Evolutionary conservation across 371 early-diverging fungal genomes (phyloP).

Genomic region (Gilbertella persicaria): DNA sequence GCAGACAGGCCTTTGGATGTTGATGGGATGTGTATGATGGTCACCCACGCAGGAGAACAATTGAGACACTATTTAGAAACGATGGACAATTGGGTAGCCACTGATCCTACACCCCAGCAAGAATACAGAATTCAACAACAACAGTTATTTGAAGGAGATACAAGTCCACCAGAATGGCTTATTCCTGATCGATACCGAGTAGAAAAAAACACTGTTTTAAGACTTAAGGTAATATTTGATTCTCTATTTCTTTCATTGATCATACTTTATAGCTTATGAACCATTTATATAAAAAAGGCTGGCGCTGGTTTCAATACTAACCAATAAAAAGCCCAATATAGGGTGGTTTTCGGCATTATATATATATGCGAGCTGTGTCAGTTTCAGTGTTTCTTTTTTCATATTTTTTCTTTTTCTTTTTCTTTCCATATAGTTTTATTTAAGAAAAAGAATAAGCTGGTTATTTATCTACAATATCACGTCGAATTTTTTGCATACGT

Average conservation of each 20-base stretch:
- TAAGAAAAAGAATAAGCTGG: neutral
- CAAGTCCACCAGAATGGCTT: constrained; percentile 46
- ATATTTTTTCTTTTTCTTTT: constrained; percentile 2
- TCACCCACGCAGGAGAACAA: constrained; percentile 44
- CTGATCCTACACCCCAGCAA: constrained; percentile 41
- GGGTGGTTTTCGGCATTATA: too few relatives aligned
- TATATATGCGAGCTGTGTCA: too few relatives aligned
- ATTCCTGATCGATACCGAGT: constrained; percentile 48
- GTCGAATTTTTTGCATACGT: constrained; percentile 7
- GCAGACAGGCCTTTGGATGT: constrained; percentile 44
- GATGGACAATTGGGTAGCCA: constrained; percentile 32
- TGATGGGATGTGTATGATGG: constrained; percentile 46
- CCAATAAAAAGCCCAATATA: neutral
- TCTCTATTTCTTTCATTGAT: neutral
- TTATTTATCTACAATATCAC: neutral
- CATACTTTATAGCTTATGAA: constrained; percentile 31
- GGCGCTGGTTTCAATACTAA: constrained; percentile 37
- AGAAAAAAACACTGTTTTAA: constrained; percentile 29
- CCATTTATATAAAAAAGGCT: constrained; percentile 36
- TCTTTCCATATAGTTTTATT: neutral
- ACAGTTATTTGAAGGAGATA: constrained; percentile 3
- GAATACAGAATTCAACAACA: constrained; percentile 21
- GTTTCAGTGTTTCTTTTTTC: constrained; percentile 1
- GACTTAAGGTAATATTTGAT: constrained; percentile 32
- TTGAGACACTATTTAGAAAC: constrained; percentile 41